phyloP scores from a whole-genome alignment of 2,329 filamentous ascomycete species.

The Diaporthe sp. region DNA sequence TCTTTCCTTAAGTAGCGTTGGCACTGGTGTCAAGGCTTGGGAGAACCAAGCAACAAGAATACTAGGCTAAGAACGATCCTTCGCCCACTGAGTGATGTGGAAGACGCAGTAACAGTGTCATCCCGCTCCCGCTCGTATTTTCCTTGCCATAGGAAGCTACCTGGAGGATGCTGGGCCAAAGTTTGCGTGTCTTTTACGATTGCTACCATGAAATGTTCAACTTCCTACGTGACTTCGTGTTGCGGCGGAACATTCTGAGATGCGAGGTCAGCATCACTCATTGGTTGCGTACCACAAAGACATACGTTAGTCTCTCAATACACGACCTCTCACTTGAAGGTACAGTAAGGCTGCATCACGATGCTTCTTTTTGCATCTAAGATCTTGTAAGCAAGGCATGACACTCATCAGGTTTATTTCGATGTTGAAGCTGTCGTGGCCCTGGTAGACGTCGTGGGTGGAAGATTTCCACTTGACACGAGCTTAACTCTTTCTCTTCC shows the following conservation, averaged over 20 bases:
- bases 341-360: not conserved
- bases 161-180: too few species aligned
- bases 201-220: not conserved
- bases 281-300: too few species aligned
- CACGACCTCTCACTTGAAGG: not conserved
- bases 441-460: too few species aligned
- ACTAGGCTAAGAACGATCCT: not conserved
- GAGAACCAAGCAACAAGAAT: not conserved
- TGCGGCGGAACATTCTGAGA: not conserved
- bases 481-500: not conserved
- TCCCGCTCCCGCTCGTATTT: not conserved
- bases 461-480: not conserved
- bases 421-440: too few species aligned
- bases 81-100: too few species aligned
- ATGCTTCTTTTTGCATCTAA: accelerated
- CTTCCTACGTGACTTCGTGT: too few species aligned
- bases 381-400: too few species aligned
- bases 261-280: not conserved
- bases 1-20: too few species aligned
- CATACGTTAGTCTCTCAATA: too few species aligned
- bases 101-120: not conserved
- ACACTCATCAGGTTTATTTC: not conserved
- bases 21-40: not conserved
- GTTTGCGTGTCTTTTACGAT: not conserved
- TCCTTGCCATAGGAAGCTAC: not conserved